Conservation (phyloP, 495 filamentous ascomycete genomes). For the Hyaloscypha finlandica region DNA sequence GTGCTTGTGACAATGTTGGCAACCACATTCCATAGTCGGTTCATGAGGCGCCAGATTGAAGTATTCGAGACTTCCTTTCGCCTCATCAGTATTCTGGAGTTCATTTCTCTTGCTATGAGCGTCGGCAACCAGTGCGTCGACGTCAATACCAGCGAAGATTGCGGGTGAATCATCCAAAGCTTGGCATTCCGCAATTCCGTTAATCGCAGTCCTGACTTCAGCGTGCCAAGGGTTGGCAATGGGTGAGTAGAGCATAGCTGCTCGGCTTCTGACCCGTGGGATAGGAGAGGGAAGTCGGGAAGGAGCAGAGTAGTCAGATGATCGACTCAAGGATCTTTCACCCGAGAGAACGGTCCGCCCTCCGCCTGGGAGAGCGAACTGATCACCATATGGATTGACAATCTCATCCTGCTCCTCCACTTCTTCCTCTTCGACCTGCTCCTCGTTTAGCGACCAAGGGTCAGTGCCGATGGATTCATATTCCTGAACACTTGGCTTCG, state of each 20-base stretch:
- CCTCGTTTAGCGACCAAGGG: not conserved
- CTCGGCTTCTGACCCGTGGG: not conserved
- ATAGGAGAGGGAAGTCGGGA: not conserved
- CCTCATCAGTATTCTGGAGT: not conserved
- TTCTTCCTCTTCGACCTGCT: not conserved
- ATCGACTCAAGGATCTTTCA: not conserved
- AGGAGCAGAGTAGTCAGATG: not conserved
- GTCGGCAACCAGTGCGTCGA: not conserved
- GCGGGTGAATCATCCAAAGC: no score
- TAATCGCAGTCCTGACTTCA: no score
- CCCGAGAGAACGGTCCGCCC: not conserved
- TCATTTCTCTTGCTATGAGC: not conserved
- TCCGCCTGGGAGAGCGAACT: not conserved
- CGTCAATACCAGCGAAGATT: not conserved
- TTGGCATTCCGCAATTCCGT: no score
- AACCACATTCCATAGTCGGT: no score
- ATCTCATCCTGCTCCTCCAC: not conserved
- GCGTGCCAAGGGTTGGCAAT: not conserved
- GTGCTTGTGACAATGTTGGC: no score
- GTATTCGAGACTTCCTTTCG: not conserved
- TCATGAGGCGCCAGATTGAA: not conserved
- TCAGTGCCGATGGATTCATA: no score
- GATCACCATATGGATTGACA: not conserved
- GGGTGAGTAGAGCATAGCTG: not conserved
- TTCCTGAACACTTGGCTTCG: no score